Percentiles rank a stretch among this genome's conserved stretches.
Evolutionary conservation across 305 asterid genomes (phyloP).

Genomic region (Fraxinus platypoda): DNA sequence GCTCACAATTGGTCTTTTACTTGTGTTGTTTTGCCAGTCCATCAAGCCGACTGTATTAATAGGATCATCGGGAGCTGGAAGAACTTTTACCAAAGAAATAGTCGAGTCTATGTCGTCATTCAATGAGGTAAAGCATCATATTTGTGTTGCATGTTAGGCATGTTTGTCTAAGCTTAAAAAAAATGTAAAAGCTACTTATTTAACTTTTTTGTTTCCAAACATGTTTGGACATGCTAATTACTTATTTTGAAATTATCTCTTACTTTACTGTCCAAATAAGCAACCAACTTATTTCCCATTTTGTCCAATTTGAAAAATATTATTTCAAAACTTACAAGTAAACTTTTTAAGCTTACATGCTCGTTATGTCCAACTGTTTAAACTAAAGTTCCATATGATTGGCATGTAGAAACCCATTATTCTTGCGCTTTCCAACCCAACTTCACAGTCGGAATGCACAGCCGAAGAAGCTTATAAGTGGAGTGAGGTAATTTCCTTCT

Average conservation of each 20-base stretch:
- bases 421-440: constrained; percentile 60
- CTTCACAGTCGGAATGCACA: constrained; percentile 62
- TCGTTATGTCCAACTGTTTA: background rate
- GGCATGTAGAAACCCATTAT: constrained; percentile 53
- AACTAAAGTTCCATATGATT: background rate
- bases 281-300: background rate
- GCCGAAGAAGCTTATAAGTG: constrained; percentile 58
- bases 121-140: constrained; percentile 39
- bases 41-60: constrained; percentile 56
- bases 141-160: background rate
- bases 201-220: background rate
- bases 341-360: background rate
- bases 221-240: background rate
- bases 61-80: constrained; percentile 60
- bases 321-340: background rate
- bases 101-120: constrained; percentile 45
- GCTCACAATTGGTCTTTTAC: background rate
- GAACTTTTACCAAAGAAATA: constrained; percentile 53
- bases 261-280: background rate
- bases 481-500: constrained; percentile 43
- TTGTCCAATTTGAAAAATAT: background rate
- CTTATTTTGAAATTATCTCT: background rate
- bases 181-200: background rate
- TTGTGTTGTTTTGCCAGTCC: constrained; percentile 29
- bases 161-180: background rate